Evolutionary conservation across 1,284 basidiomycete genomes (phyloP), one percentile per base, ranked within the genome.

Genomic region (Malassezia furfur): DNA sequence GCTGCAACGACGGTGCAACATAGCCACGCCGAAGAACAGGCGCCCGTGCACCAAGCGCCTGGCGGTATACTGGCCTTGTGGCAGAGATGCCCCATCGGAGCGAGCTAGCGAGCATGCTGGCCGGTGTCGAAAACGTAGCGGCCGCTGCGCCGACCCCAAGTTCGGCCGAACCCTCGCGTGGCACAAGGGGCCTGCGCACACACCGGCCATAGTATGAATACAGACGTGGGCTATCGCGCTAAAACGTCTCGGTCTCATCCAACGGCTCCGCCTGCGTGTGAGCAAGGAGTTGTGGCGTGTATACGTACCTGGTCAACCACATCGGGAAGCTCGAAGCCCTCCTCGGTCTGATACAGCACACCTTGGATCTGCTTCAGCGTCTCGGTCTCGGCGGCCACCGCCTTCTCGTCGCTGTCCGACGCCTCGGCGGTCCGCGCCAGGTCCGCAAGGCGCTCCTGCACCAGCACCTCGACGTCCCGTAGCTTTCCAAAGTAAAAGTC

Each of bases 401-500:
- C 22, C 3, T 52, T 41, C 7, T 59, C 55, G 12, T 61, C 54
- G 31, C 39, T 35, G 2, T 60, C 59, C 5, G 62, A 64, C 10
- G 40, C 32, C 7, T 31, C 31, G 15, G 21, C 15, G 1, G 37
- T 36, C 12, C 19, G 44, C 22, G 43, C 0, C 11, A 68, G 49
- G 17, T 68, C 55, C 31, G 70, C 64, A 43, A 78, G 63, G 15
- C 76, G 63, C 19, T 76, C 76, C 37, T 73, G 76, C 3, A 88
- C 87, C 21, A 96, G 79, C 62, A 96, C 87, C 77, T 99, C 93
- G 67, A 99, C 96, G 64, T 93, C 87, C 15, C 70, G 63, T 10
- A 74, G 59, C 56, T 96, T 98, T 68, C 86, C 85, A 78, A 96
- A 98, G 78, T 98, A 98, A 76, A 98, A 98, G 76, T 96, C 91